phyloP scores from a whole-genome alignment of 2,329 filamentous ascomycete genomes.

The Plectosphaerella plurivora region DNA sequence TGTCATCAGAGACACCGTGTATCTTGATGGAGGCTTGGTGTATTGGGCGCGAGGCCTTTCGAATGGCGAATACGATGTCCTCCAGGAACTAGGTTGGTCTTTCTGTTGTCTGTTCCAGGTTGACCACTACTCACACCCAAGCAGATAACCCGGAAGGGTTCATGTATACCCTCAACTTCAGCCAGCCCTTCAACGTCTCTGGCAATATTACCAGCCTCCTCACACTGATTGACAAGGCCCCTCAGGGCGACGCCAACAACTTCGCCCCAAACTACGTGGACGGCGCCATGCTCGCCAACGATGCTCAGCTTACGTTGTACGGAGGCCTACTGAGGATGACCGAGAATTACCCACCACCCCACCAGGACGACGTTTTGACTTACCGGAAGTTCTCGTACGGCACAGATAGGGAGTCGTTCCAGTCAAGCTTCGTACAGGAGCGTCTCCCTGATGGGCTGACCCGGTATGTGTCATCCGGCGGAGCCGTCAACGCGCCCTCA shows the following conservation, averaged over 20 bases:
- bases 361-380: constrained; percentile 35
- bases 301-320: constrained; percentile 59
- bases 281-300: constrained; percentile 61
- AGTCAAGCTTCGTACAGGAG: constrained; percentile 37
- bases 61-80: constrained; percentile 30
- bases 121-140: constrained; percentile 1
- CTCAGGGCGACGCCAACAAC: constrained; percentile 45
- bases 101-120: background rate
- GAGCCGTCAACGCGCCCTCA: constrained; percentile 58
- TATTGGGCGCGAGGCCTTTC: constrained; percentile 46
- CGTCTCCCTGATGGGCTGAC: constrained; percentile 44
- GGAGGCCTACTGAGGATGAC: constrained; percentile 48
- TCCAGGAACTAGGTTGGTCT: constrained; percentile 1
- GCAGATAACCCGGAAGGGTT: constrained; percentile 47
- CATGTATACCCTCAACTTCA: constrained; percentile 56
- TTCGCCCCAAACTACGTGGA: constrained; percentile 53
- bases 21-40: constrained; percentile 59
- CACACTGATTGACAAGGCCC: constrained; percentile 39
- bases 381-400: constrained; percentile 54
- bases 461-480: constrained; percentile 61
- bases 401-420: constrained; percentile 17
- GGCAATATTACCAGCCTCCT: constrained; percentile 52
- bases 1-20: constrained; percentile 57
- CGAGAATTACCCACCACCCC: constrained; percentile 29
- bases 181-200: constrained; percentile 45